Percentiles rank a stretch among this genome's conserved stretches.
phyloP scores from a whole-genome alignment of 768 basidiomycete genomes.

The Mycena epipterygia region DNA sequence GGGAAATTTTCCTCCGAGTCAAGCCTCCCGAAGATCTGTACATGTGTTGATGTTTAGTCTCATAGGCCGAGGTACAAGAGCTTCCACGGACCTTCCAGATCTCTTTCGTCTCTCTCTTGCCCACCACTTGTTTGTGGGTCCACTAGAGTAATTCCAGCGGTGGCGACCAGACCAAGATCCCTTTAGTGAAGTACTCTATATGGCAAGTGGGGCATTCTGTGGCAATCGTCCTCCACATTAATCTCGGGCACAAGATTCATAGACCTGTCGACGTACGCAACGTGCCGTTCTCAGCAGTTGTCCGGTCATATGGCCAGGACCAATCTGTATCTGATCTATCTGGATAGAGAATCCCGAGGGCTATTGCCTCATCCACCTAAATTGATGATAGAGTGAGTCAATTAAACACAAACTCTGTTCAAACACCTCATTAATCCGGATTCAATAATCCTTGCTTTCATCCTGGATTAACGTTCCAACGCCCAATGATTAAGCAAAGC shows the following conservation, averaged over 20 bases:
- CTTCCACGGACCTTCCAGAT: background rate
- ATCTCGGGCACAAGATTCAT: background rate
- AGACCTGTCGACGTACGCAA: background rate
- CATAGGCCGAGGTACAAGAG: too few species aligned
- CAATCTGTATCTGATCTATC: too few species aligned
- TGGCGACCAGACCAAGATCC: background rate
- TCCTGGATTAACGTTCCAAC: too few species aligned
- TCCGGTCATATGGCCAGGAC: background rate
- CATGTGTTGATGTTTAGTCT: background rate
- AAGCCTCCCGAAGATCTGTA: background rate
- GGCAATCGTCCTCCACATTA: background rate
- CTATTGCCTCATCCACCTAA: background rate
- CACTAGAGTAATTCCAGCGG: background rate
- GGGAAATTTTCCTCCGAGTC: background rate
- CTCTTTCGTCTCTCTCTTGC: background rate
- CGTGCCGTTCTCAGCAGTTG: background rate
- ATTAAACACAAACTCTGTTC: too few species aligned
- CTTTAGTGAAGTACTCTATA: constrained; percentile 1
- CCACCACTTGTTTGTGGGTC: background rate
- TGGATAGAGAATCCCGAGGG: background rate
- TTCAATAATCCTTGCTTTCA: too few species aligned
- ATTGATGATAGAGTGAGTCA: too few species aligned
- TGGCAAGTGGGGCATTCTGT: constrained; percentile 6
- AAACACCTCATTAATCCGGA: too few species aligned
- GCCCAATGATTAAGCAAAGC: too few species aligned